These are phyloP conservation scores for Zea luxurians DNA, from an alignment of 176 grass and related monocot species.

Conservation along the genomic window DNA sequence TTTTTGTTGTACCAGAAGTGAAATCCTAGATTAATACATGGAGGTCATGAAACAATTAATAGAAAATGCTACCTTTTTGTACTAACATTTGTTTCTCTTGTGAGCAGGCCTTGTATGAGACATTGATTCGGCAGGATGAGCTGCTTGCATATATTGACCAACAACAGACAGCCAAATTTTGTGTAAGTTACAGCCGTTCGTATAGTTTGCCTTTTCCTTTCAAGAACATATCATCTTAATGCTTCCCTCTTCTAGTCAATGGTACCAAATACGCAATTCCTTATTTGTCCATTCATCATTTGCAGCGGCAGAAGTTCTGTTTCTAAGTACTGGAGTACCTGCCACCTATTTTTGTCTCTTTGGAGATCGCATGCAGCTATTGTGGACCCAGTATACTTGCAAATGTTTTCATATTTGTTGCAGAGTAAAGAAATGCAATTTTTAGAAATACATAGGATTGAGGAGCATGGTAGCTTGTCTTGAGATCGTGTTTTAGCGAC, in stretches of 20 bases:
- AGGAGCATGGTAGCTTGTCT: not conserved
- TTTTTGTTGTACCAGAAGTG: not conserved
- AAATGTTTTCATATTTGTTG: constrained; percentile 1
- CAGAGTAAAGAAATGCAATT: not conserved
- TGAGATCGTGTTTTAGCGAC: too few species aligned
- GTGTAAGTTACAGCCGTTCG: constrained; percentile 40
- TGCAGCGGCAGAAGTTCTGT: constrained; percentile 62
- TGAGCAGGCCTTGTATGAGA: constrained; percentile 64
- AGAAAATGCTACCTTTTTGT: not conserved
- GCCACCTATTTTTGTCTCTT: not conserved
- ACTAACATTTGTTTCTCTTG: constrained; percentile 27
- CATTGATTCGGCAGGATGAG: constrained; percentile 80
- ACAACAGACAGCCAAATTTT: constrained; percentile 51
- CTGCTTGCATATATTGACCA: constrained; percentile 77
- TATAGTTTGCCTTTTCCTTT: constrained; percentile 20
- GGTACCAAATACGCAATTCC: not conserved
- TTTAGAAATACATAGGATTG: not conserved
- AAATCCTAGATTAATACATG: not conserved
- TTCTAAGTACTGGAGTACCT: constrained; percentile 29
- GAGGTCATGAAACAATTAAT: too few species aligned
- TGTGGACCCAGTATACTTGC: not conserved
- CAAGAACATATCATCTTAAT: not conserved
- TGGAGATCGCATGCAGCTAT: not conserved
- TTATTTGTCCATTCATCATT: not conserved
- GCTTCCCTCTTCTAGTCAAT: not conserved